phyloP scores from a whole-genome alignment of 1,284 basidiomycete genomes.

The Lentinula novae-zelandiae region DNA sequence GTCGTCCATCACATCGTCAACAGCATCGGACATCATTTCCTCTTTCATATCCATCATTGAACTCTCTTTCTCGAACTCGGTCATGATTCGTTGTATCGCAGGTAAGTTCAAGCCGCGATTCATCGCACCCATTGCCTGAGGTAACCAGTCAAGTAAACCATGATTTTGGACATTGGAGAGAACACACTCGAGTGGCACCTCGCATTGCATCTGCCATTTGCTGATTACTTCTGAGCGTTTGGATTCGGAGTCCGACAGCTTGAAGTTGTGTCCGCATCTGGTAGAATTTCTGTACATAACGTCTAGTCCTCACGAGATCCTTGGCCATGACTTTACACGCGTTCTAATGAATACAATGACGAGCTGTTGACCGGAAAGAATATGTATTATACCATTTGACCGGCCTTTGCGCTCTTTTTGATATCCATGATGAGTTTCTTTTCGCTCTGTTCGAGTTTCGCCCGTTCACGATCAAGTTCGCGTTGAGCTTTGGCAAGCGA shows the following conservation, averaged over 20 bases:
- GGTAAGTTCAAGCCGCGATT: constrained; percentile 95
- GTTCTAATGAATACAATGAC: constrained; percentile 52
- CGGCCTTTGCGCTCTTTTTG: constrained; percentile 93
- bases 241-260: constrained; percentile 93
- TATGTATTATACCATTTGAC: constrained; percentile 78
- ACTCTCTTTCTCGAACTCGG: constrained; percentile 96
- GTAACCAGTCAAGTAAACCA: not conserved
- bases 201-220: constrained; percentile 99
- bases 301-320: constrained; percentile 92
- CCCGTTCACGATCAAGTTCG: constrained; percentile 93
- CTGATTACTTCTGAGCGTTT: constrained; percentile 94
- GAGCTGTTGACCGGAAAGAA: not conserved
- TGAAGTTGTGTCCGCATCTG: constrained; percentile 99
- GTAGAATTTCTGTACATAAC: constrained; percentile 98
- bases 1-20: constrained; percentile 98
- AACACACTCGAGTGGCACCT: constrained; percentile 87
- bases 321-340: constrained; percentile 99
- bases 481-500: constrained; percentile 95
- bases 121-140: constrained; percentile 97
- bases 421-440: constrained; percentile 94
- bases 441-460: constrained; percentile 93
- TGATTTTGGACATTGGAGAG: not conserved
- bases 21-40: constrained; percentile 99
- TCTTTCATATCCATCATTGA: constrained; percentile 99
- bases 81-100: constrained; percentile 93